phyloP scores from a whole-genome alignment of 208 protist species.

The Leptomonas pyrrhocoris region DNA sequence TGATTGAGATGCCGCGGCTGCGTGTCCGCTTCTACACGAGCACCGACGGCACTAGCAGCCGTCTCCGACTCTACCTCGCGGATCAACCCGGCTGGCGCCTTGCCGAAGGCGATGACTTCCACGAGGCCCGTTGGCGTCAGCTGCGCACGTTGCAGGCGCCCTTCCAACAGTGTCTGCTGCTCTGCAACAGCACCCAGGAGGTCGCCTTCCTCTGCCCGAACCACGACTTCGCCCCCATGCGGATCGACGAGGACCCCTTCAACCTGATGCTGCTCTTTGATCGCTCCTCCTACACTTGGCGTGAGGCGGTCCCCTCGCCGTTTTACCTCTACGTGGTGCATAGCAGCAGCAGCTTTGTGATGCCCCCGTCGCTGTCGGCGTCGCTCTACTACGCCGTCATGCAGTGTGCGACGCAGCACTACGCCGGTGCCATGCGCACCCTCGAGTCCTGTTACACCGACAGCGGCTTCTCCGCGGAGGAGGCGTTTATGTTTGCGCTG shows the following conservation, averaged over 20 bases:
- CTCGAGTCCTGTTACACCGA: conserved; percentile 82
- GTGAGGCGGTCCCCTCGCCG: conserved; percentile 76
- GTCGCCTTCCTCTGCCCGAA: conserved; percentile 75
- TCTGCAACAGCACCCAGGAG: conserved; percentile 66
- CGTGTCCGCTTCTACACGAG: conserved; percentile 76
- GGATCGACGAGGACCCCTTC: conserved; percentile 62
- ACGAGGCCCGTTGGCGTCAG: conserved; percentile 10
- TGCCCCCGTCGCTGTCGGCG: conserved; percentile 84
- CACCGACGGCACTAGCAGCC: conserved; percentile 49
- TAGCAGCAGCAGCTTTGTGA: conserved; percentile 85
- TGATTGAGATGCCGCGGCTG: conserved; percentile 92
- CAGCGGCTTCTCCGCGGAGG: conserved; percentile 60
- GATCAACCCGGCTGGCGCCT: conserved; percentile 81
- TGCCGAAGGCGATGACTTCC: conserved; percentile 54
- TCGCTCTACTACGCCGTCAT: conserved; percentile 93
- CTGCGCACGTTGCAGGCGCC: conserved; percentile 42
- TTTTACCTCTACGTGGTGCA: conserved; percentile 92
- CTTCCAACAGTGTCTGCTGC: conserved; percentile 71
- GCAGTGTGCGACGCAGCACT: conserved; percentile 89
- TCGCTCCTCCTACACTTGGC: conserved; percentile 69
- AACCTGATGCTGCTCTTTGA: conserved; percentile 68
- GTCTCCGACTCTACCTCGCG: conserved; percentile 64
- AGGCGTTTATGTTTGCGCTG: conserved; percentile 70
- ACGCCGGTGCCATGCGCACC: conserved; percentile 78
- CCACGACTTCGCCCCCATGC: conserved; percentile 65